A percentile compares a stretch with the other conserved stretches of the same genome.
These are phyloP conservation scores for Fraxinus latifolia DNA, from an alignment of 305 asterid species.

Conservation along the genomic window DNA sequence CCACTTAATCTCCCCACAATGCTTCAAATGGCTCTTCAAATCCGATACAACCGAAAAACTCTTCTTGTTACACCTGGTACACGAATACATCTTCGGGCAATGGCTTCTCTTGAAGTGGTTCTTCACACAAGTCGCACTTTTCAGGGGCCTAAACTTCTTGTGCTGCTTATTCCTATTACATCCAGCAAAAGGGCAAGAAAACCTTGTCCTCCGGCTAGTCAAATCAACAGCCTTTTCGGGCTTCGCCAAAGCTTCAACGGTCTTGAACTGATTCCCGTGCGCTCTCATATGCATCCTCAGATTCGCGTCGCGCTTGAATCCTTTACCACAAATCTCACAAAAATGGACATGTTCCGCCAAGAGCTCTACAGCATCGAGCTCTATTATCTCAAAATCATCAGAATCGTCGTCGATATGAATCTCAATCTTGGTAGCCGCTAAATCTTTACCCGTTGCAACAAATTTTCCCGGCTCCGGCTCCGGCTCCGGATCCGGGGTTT, in stretches of 20 bases:
- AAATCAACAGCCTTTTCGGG: slow-evolving; percentile 41
- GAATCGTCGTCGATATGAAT: slow-evolving; percentile 20
- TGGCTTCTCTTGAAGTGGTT: slow-evolving; percentile 93
- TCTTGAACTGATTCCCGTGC: slow-evolving; percentile 79
- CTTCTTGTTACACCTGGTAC: slow-evolving; percentile 68
- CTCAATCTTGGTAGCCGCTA: slow-evolving; percentile 35
- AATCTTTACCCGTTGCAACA: background rate
- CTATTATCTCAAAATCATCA: slow-evolving; percentile 54
- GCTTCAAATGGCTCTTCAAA: slow-evolving; percentile 83
- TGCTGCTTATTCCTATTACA: slow-evolving; percentile 72
- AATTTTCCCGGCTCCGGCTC: background rate
- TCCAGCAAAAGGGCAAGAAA: slow-evolving; percentile 75
- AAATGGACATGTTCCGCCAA: slow-evolving; percentile 83
- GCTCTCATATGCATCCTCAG: slow-evolving; percentile 97
- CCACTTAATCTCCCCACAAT: slow-evolving; percentile 84
- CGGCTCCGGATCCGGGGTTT: slow-evolving; percentile 1
- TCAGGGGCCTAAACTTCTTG: slow-evolving; percentile 66
- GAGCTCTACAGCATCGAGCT: slow-evolving; percentile 71
- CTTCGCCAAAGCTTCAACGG: slow-evolving; percentile 65
- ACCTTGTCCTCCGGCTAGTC: slow-evolving; percentile 32
- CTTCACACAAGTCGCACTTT: slow-evolving; percentile 68
- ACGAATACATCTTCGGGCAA: slow-evolving; percentile 77
- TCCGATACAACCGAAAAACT: slow-evolving; percentile 81
- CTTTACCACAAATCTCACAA: slow-evolving; percentile 83
- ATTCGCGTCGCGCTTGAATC: slow-evolving; percentile 89